Evolutionary conservation across 192 early-diverging fungal genomes (phyloP).

Genomic region (Allomyces macrogynus): DNA sequence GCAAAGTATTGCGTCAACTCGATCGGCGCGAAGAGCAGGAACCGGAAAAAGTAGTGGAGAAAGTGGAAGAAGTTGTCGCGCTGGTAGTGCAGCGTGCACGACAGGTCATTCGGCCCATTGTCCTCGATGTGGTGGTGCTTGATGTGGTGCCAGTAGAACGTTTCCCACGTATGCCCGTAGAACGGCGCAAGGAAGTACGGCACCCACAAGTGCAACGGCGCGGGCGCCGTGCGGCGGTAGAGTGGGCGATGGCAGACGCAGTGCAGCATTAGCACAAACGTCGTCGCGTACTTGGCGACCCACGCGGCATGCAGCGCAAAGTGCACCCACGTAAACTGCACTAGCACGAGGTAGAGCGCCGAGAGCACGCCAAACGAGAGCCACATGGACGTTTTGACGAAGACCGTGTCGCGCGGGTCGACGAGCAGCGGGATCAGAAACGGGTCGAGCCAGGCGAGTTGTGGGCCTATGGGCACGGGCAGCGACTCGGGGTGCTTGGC

Average conservation of each 20-base stretch:
- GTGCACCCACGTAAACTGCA: conserved; percentile 10
- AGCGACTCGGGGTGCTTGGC: not conserved
- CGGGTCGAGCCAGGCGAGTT: not conserved
- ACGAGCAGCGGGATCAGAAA: not conserved
- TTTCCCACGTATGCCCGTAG: conserved; percentile 8
- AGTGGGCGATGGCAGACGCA: conserved; percentile 7
- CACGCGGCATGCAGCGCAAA: conserved; percentile 10
- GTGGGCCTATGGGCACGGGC: not conserved
- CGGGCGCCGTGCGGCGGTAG: conserved; percentile 1
- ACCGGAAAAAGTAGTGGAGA: conserved; percentile 16
- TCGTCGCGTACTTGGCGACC: conserved; percentile 4
- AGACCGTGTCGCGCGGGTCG: conserved; percentile 8
- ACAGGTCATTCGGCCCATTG: conserved; percentile 14
- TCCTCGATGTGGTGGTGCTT: conserved; percentile 25
- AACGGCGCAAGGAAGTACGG: conserved; percentile 6
- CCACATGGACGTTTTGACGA: conserved; percentile 3
- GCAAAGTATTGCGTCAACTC: conserved; percentile 17
- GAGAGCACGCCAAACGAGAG: conserved; percentile 9
- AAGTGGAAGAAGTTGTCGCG: conserved; percentile 17
- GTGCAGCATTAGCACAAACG: conserved; percentile 17
- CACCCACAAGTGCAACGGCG: conserved; percentile 7
- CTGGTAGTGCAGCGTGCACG: conserved; percentile 16
- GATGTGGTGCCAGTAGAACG: conserved; percentile 21
- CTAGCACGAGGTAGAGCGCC: conserved; percentile 12
- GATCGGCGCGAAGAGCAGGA: conserved; percentile 10